Evolutionary conservation across 768 basidiomycete species (phyloP), one percentile per base, ranked within the genome.

Genomic region (Boletus vinaceobasis): DNA sequence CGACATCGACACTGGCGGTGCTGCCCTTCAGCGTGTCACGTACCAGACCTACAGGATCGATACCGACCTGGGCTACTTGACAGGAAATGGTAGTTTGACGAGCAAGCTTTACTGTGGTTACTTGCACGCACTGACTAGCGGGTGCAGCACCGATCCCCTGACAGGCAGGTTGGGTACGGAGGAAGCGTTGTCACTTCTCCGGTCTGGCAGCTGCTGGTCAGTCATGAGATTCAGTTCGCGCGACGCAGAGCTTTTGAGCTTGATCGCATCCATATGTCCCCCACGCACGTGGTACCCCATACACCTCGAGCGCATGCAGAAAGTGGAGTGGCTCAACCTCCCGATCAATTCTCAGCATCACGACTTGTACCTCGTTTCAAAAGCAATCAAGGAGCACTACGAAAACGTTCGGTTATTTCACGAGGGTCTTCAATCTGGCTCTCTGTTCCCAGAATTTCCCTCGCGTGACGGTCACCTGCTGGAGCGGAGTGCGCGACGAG

Each of bases 101-200:
- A 68, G 65, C 53, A 62, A 62, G 40, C 64, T 79, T 8, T 78
- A 70, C 50, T 68, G 67, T 46, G 66, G 72, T 3, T 77, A 78
- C 50, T 65, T 82, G 17, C 81, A 82, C 44, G 75, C 77, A n/a
- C 53, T 79, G 2, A 79, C 73, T 1, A 74, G 74, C 19, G 71
- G 74, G 43, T 71, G 71, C 43, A 60, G 75, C 14, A 65, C 71
- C 14, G 80, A 82, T 62, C 77, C 77, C 5, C 64, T 82, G 17
- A 77, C 74, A 1, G 59, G 60, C 17, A 73, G 73, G 9, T 76
- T 74, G 0, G 80, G 80, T 40, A 40, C 39, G 5, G 39, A 40
- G 21, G 39, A 40, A 23, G 39, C 39, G 4, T 21, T 40, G 13
- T 21, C 39, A 23, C 11, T 21, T 7, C 39, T 40, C 5, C 39